A percentile compares a stretch with the other conserved stretches of the same genome.
Conservation (phyloP, 2,329 filamentous ascomycete genomes). For the Hypocreales sp. region DNA sequence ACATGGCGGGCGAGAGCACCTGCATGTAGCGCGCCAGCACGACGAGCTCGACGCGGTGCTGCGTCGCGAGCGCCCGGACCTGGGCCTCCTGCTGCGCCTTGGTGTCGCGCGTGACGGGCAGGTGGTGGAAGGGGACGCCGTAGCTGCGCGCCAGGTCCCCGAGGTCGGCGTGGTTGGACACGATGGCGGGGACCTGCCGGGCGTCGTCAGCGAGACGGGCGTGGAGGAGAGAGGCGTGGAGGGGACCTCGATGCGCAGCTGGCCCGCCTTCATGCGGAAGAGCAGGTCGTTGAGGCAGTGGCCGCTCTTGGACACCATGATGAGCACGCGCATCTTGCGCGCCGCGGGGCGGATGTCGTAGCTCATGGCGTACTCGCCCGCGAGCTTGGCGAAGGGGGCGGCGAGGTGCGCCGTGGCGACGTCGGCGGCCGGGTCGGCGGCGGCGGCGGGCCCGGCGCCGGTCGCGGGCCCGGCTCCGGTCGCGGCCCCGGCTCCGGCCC, state of each 20-base stretch:
- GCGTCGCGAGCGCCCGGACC: constrained; percentile 53
- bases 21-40: constrained; percentile 83
- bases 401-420: constrained; percentile 33
- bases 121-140: constrained; percentile 64
- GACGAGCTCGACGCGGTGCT: constrained; percentile 61
- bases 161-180: constrained; percentile 72
- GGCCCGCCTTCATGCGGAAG: constrained; percentile 60
- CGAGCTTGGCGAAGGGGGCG: constrained; percentile 43
- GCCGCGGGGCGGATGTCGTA: constrained; percentile 55
- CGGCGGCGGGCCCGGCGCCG: not conserved
- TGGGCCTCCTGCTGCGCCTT: constrained; percentile 58
- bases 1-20: constrained; percentile 60
- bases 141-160: constrained; percentile 53
- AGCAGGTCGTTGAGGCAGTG: constrained; percentile 76
- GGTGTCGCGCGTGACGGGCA: constrained; percentile 66
- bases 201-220: no score
- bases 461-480: not conserved
- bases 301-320: constrained; percentile 84
- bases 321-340: constrained; percentile 59
- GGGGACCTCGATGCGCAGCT: constrained; percentile 59
- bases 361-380: constrained; percentile 48
- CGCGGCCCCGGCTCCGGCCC: no score
- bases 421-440: not conserved
- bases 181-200: constrained; percentile 51
- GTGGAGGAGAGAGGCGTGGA: no score